These are phyloP conservation scores for Pyricularia sp. DNA, from an alignment of 2,329 filamentous ascomycete genomes.

Conservation along the genomic window DNA sequence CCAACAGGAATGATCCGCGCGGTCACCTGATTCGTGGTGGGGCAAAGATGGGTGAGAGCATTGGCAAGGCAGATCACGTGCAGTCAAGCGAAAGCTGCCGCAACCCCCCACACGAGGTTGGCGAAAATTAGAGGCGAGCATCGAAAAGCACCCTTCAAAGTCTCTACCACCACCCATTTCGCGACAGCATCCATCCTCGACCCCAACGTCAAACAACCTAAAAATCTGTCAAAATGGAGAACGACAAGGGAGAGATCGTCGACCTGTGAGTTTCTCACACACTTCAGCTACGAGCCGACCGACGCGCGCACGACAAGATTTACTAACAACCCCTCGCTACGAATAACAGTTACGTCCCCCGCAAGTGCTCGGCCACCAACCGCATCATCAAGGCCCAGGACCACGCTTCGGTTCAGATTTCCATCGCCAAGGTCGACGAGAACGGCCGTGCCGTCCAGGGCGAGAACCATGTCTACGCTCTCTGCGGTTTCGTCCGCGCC, in stretches of 20 bases:
- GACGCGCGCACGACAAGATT: constrained; percentile 6
- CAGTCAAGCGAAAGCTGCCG: background rate
- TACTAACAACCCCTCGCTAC: constrained; percentile 2
- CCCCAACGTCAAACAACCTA: constrained; percentile 18
- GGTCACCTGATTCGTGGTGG: background rate
- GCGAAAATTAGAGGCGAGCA: constrained; percentile 6
- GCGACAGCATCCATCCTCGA: background rate
- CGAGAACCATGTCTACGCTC: constrained; percentile 95
- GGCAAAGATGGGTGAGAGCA: background rate
- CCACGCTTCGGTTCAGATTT: constrained; percentile 97
- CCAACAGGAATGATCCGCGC: background rate
- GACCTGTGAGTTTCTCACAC: constrained; percentile 68
- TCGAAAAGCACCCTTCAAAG: background rate
- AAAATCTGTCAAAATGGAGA: constrained; percentile 76
- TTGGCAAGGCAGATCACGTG: background rate
- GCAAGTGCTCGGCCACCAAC: constrained; percentile 98
- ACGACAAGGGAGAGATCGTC: constrained; percentile 95
- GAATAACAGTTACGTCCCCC: constrained; percentile 75
- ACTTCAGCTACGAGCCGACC: constrained; percentile 4
- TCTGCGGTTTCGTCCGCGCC: constrained; percentile 94
- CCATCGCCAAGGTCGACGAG: constrained; percentile 97
- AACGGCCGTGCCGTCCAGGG: constrained; percentile 87
- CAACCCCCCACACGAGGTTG: background rate
- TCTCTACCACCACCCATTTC: constrained; percentile 6
- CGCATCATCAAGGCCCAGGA: constrained; percentile 99